Conservation (phyloP, 805 yeast genomes). For the Hanseniaspora mollemarum region DNA sequence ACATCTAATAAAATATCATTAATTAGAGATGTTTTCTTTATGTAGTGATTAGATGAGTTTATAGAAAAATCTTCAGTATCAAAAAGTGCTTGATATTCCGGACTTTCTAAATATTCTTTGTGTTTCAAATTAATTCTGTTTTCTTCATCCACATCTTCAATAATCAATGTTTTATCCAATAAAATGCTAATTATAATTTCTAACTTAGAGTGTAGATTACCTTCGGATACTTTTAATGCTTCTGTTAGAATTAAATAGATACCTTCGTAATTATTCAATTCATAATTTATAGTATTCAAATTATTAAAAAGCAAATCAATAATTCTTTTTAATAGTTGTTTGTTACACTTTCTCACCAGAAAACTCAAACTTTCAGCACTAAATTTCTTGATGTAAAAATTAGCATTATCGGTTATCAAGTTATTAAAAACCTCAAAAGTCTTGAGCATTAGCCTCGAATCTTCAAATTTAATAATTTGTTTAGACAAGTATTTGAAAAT, state of each 20-base stretch:
- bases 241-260: conserved; percentile 56
- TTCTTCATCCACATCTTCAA: conserved; percentile 15
- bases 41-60: conserved; percentile 20
- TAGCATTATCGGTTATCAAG: conserved; percentile 46
- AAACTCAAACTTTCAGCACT: conserved; percentile 87
- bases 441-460: conserved; percentile 47
- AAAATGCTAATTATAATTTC: conserved; percentile 38
- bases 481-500: conserved; percentile 77
- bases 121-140: background rate
- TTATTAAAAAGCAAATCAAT: conserved; percentile 36
- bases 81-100: conserved; percentile 18
- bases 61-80: conserved; percentile 16
- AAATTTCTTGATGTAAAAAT: conserved; percentile 55
- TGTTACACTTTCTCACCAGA: conserved; percentile 55
- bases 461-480: conserved; percentile 29
- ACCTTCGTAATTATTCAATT: conserved; percentile 44
- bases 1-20: conserved; percentile 49
- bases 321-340: conserved; percentile 37
- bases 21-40: conserved; percentile 33
- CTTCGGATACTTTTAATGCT: conserved; percentile 59
- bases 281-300: conserved; percentile 27
- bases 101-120: conserved; percentile 21
- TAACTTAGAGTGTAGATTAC: conserved; percentile 65
- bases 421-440: conserved; percentile 60
- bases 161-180: conserved; percentile 26